Base-by-base conservation (phyloP, 2,329 filamentous ascomycete species). In the Fragosphaeria purpurea region DNA sequence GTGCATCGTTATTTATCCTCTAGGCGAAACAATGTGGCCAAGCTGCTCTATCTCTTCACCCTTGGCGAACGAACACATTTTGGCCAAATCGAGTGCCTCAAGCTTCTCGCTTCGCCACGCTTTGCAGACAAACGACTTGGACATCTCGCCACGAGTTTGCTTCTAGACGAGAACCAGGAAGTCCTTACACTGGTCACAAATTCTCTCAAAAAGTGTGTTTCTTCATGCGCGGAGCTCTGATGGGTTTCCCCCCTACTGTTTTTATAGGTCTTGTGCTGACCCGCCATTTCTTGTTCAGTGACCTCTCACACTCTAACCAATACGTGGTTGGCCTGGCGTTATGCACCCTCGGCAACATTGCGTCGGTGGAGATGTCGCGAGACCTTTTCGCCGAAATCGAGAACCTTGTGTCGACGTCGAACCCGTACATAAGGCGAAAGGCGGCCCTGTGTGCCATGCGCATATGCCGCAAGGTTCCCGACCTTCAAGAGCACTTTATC, bases 361-460 rank as follows among this genome's bases (percentile, higher is more conserved):
- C 94, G 53, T 96, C 91, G 1, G 77, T 97, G 62, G 93, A 98
- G 67, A 98, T 98, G 93, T 95, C 93, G 13, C 80, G 93, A 74
- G 93, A 98, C 69, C 74, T 98, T 22, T 98, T 98, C 67, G 81
- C 89, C 58, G 91, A 98, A 75, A 87, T 98, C 65, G 94, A 98
- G 68, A 87, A 79, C 54, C 82, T 97, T 46, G 74, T 98, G 57
- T 86, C 89, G 41, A 96, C 90, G 46, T 85, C 89, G 48, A 98
- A 98, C 66, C 93, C 93, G n/a, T 98, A 98, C 65, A 96, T 98
- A 64, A 81, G 93, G 60, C 82, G 93, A 60, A 98, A 98, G 73
- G 93, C 93, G 13, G 93, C 93, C 4, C 77, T 98, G n/a, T 98
- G 93, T 69, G 93, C 93, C 47, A 98, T 98, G 93, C 82, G 90